Evolutionary conservation across 2,329 filamentous ascomycete species (phyloP).

Genomic region (Daldinia sp.): DNA sequence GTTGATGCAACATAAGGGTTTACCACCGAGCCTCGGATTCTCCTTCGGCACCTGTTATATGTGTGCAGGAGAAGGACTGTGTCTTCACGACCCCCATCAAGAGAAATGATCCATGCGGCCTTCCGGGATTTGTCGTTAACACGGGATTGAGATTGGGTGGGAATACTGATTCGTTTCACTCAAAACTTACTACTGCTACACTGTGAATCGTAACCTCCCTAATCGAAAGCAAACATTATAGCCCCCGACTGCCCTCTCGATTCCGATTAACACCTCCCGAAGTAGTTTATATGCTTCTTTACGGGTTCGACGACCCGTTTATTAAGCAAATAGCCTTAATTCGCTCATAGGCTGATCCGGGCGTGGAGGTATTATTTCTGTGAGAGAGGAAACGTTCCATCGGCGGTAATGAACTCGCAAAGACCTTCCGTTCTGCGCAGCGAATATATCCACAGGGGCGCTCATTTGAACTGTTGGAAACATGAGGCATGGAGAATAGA

Average conservation of each 20-base stretch:
- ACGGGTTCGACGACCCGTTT: too few relatives aligned
- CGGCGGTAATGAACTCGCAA: not conserved
- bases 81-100: not conserved
- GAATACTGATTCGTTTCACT: not conserved
- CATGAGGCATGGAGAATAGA: not conserved
- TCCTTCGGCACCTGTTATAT: not conserved
- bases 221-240: conserved; percentile 15
- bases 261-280: not conserved
- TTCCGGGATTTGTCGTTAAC: conserved; percentile 2
- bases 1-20: not conserved
- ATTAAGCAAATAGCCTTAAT: not conserved
- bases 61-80: not conserved
- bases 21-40: not conserved
- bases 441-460: too few relatives aligned
- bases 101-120: conserved; percentile 2
- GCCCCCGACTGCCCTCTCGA: not conserved
- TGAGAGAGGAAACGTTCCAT: not conserved
- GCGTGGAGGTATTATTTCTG: not conserved
- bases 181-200: conserved; percentile 2
- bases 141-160: not conserved
- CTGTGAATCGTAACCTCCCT: not conserved
- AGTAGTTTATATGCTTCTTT: not conserved
- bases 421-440: not conserved
- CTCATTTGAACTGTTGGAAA: not conserved
- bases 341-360: not conserved